Evolutionary conservation across 2,329 filamentous ascomycete genomes (phyloP).

Genomic region (Penicillium sp.): DNA sequence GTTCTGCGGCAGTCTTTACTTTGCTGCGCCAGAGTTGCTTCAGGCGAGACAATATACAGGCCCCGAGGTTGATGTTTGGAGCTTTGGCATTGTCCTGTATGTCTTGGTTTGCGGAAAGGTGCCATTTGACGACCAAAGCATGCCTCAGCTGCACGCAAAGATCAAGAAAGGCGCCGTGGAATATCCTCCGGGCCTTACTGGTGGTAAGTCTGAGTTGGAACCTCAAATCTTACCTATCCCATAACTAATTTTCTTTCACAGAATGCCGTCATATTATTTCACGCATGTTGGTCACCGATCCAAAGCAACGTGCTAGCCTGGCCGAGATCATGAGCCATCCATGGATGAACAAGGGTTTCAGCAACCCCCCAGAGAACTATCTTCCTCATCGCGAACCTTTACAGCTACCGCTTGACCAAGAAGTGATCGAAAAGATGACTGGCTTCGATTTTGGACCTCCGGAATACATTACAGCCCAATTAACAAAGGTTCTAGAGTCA

Average conservation of each 20-base stretch:
- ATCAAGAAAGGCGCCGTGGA: conserved; percentile 97
- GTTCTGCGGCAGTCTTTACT: conserved; percentile 96
- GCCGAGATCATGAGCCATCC: conserved; percentile 91
- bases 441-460: conserved; percentile 95
- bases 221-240: neutral
- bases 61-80: conserved; percentile 97
- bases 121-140: conserved; percentile 98
- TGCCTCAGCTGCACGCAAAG: conserved; percentile 96
- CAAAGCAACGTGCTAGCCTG: conserved; percentile 80
- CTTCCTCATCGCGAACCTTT: conserved; percentile 81
- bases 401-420: conserved; percentile 77
- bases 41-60: conserved; percentile 94
- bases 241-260: conserved; percentile 49
- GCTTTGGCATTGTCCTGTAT: conserved; percentile 96
- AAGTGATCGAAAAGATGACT: conserved; percentile 90
- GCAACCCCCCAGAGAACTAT: conserved; percentile 82
- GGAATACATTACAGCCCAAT: conserved; percentile 77
- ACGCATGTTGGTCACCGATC: conserved; percentile 94
- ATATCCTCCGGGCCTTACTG: conserved; percentile 89
- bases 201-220: conserved; percentile 62
- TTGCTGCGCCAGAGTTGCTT: conserved; percentile 90
- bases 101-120: conserved; percentile 97
- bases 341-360: conserved; percentile 94
- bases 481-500: conserved; percentile 84
- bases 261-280: conserved; percentile 93